A percentile compares a stretch with the other conserved stretches of the same genome.
phyloP scores from a whole-genome alignment of 208 protist genomes.

The Endotrypanum monterogeii region DNA sequence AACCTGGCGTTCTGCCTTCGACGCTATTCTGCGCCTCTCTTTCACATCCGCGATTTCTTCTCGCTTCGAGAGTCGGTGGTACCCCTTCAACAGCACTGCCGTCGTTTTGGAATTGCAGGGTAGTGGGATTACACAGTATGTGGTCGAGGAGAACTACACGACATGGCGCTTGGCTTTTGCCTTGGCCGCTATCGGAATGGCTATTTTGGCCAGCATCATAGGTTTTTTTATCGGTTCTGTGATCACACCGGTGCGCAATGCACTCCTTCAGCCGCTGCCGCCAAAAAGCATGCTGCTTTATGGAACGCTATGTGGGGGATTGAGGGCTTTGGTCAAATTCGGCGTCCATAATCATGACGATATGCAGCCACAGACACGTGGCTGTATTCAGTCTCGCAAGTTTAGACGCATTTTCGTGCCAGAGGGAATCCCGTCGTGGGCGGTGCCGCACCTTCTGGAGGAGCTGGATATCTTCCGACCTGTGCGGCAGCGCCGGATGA shows the following conservation, averaged over 20 bases:
- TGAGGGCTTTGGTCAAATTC: constrained; percentile 42
- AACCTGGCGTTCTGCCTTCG: constrained; percentile 52
- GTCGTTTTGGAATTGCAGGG: constrained; percentile 34
- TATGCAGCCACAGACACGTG: constrained; percentile 68
- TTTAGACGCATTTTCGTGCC: constrained; percentile 58
- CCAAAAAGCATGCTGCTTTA: constrained; percentile 55
- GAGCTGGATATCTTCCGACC: constrained; percentile 73
- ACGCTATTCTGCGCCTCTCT: constrained; percentile 47
- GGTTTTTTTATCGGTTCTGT: constrained; percentile 56
- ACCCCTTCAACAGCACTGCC: constrained; percentile 43
- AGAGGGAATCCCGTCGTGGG: constrained; percentile 69
- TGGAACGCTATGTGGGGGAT: constrained; percentile 55
- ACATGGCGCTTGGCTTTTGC: constrained; percentile 45
- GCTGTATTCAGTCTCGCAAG: constrained; percentile 57
- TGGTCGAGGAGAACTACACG: constrained; percentile 26
- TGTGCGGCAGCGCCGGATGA: constrained; percentile 62
- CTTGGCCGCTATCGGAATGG: constrained; percentile 55
- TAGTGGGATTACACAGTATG: constrained; percentile 2
- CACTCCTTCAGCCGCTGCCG: constrained; percentile 49
- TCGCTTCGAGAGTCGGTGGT: constrained; percentile 36
- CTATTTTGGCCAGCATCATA: constrained; percentile 38
- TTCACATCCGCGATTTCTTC: constrained; percentile 54
- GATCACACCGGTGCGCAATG: constrained; percentile 55
- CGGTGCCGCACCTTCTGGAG: constrained; percentile 77
- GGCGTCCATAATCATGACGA: constrained; percentile 64